Percentiles rank a stretch among this genome's conserved stretches.
These are phyloP conservation scores for Candida loeiensis DNA, from an alignment of 805 yeast species.

Conservation along the genomic window DNA sequence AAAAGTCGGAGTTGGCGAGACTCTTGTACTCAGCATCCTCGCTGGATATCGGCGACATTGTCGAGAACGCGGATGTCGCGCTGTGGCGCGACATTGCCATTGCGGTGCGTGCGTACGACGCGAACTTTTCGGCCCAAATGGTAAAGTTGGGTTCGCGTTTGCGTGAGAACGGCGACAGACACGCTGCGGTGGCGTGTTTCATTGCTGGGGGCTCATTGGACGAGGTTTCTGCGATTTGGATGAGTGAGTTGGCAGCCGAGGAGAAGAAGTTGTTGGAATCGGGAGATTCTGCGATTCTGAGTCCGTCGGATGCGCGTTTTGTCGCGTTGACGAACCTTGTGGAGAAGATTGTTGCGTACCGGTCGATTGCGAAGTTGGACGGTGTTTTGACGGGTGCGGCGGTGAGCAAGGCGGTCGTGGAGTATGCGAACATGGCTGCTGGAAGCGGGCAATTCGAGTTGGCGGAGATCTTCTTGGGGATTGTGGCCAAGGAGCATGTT, in stretches of 20 bases:
- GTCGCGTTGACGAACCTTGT: constrained; percentile 77
- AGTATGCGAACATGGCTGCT: constrained; percentile 76
- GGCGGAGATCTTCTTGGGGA: constrained; percentile 64
- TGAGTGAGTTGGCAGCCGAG: constrained; percentile 54
- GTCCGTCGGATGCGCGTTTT: constrained; percentile 81
- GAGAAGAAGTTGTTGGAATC: constrained; percentile 40
- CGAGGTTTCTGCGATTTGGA: constrained; percentile 79
- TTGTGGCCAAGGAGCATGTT: constrained; percentile 71
- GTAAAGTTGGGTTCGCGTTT: constrained; percentile 77
- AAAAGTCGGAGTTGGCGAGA: constrained; percentile 65
- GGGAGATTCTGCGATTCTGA: constrained; percentile 33
- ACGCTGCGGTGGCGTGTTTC: constrained; percentile 73
- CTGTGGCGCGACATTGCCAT: constrained; percentile 85
- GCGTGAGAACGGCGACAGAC: constrained; percentile 45
- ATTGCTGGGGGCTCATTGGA: constrained; percentile 79
- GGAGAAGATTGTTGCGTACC: constrained; percentile 77
- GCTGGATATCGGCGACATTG: constrained; percentile 61
- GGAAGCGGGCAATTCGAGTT: constrained; percentile 80
- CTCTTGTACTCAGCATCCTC: constrained; percentile 63
- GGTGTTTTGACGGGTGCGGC: constrained; percentile 41
- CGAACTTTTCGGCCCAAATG: constrained; percentile 52
- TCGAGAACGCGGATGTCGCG: constrained; percentile 67
- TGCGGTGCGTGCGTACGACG: constrained; percentile 56
- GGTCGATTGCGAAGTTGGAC: constrained; percentile 43
- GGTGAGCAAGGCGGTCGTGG: constrained; percentile 63